Evolutionary conservation across 2,329 filamentous ascomycete species (phyloP), one percentile per base, ranked within the genome.

Genomic region (Chaetomium strumarium): DNA sequence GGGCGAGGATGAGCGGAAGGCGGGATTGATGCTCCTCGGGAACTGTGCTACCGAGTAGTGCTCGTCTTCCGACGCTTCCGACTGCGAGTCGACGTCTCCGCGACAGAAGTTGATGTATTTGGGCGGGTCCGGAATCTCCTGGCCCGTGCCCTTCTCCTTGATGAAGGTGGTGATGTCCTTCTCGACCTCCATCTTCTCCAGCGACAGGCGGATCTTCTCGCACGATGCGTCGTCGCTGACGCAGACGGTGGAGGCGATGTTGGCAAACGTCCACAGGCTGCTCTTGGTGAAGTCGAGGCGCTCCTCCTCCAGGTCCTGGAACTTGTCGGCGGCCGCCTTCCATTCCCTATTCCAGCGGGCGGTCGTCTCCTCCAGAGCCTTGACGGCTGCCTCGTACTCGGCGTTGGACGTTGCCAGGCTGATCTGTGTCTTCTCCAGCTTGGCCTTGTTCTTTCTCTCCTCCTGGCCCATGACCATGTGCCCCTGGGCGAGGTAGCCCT

Each of bases 391-490:
- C 69, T 99, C 92, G 67, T 99, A 99, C 63, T 97, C 93, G 41
- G 83, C 85, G 70, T 95, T 97, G 55, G 91, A 91, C 8, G 85
- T 84, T 0, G 91, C 91, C 54, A 99, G 80, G 64, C 91, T 95
- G 63, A 96, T 93, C 68, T 99, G 93, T 1, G 93, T 97, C 79
- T 99, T 99, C 70, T 99, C 93, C 40, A 99, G 80, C 71, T 96
- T 97, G 19, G 92, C 91, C 73, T 99, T 99, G 71, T 99, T 99
- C 73, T 96, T 96, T 29, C 93, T 84, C 74, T 99, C 93, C 68
- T 99, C 93, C 63, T 99, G 93, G 13, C 93, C 93, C 93, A 99
- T 99, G 53, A 99, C 93, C 93, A 99, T 99, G 68, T 99, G 95
- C 10, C 93, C 93, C 70, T 99, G 93, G 4, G 95, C 93, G 5